phyloP scores from a whole-genome alignment of 495 filamentous ascomycete species.

The Mycothermus thermophilus region DNA sequence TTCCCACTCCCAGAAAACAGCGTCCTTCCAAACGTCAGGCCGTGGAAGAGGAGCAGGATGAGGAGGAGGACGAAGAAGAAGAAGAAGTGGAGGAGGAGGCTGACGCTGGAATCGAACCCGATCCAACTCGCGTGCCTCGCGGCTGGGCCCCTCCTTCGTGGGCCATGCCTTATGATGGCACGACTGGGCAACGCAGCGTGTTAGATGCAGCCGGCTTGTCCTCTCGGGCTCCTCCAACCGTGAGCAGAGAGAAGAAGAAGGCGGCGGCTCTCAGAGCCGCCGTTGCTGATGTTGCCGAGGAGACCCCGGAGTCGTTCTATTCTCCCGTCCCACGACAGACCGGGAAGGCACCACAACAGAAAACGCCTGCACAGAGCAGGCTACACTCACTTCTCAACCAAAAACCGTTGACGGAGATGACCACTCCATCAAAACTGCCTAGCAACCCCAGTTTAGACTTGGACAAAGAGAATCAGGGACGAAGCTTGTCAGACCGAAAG shows the following conservation, averaged over 20 bases:
- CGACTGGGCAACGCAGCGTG: no score
- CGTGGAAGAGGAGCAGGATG: background rate
- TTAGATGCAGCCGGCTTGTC: background rate
- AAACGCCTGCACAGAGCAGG: background rate
- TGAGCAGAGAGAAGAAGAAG: background rate
- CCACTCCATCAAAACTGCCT: no score
- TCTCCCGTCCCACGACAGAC: background rate
- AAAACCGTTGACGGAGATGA: background rate
- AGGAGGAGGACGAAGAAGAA: background rate
- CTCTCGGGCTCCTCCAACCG: background rate
- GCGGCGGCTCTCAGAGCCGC: slow-evolving; percentile 4
- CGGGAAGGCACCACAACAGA: background rate
- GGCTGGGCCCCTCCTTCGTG: no score
- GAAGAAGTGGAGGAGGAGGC: no score
- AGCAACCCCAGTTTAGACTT: background rate
- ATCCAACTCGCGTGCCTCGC: no score
- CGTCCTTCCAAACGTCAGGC: slow-evolving; percentile 1
- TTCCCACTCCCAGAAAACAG: slow-evolving; percentile 51
- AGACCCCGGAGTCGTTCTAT: slow-evolving; percentile 2
- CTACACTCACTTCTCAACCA: slow-evolving; percentile 9
- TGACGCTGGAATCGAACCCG: no score
- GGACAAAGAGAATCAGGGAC: background rate
- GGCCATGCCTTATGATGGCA: no score
- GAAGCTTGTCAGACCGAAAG: no score
- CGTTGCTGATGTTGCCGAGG: slow-evolving; percentile 13